Conservation (phyloP, 441 rosid genomes). For the Omphalea diandra region DNA sequence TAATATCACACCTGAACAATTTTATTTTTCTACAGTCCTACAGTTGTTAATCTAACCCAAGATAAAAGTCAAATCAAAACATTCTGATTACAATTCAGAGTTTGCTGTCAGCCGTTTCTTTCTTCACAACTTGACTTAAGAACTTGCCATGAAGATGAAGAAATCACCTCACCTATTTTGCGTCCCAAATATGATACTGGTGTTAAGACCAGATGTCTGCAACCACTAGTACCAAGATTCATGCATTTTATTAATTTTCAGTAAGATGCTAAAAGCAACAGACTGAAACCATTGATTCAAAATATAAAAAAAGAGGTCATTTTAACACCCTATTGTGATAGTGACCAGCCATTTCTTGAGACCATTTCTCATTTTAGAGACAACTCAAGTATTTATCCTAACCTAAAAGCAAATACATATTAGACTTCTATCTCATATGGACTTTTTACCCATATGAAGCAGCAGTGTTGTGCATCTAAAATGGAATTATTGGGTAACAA, state of each 20-base stretch:
- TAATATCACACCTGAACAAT: neutral
- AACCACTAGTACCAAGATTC: neutral
- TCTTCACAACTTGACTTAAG: neutral
- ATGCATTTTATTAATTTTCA: neutral
- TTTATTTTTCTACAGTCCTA: neutral
- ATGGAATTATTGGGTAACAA: too few species aligned
- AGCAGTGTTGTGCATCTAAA: too few species aligned
- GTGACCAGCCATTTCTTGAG: too few species aligned
- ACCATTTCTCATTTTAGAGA: too few species aligned
- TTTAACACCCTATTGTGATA: too few species aligned
- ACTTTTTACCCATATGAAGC: too few species aligned
- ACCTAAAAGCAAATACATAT: too few species aligned
- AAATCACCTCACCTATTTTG: neutral
- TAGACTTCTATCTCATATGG: too few species aligned
- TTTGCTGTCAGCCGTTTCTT: neutral
- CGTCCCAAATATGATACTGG: neutral
- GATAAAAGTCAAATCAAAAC: too few species aligned
- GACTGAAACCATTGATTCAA: too few species aligned
- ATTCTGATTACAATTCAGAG: neutral
- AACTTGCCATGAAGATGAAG: neutral
- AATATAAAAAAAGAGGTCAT: too few species aligned
- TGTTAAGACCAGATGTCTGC: neutral
- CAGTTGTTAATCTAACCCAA: neutral
- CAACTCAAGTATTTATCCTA: too few species aligned
- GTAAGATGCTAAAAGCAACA: neutral